phyloP scores from a whole-genome alignment of 139 green algal species.

The Haematococcus lacustris region DNA sequence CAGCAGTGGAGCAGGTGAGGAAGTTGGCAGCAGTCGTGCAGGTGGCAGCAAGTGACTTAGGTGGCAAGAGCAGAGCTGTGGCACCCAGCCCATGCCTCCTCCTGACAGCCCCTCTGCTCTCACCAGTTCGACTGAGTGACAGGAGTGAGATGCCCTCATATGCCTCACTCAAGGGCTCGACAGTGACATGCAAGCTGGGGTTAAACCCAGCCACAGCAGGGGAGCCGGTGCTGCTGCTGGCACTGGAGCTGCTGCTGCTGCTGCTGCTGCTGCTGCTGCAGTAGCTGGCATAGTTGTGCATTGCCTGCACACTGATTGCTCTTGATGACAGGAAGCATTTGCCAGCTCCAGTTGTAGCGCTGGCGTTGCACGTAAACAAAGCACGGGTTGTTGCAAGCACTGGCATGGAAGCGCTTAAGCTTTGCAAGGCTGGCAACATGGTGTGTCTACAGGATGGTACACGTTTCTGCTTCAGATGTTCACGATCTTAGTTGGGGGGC shows the following conservation, averaged over 20 bases:
- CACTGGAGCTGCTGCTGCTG: no score
- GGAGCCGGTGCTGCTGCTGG: not conserved
- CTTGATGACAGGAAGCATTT: no score
- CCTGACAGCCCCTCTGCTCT: not conserved
- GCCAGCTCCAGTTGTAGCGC: no score
- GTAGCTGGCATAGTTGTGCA: not conserved
- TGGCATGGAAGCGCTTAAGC: no score
- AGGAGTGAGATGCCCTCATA: constrained; percentile 63
- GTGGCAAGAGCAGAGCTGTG: no score
- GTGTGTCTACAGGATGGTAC: no score
- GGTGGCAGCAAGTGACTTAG: not conserved
- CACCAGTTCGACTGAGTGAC: constrained; percentile 22
- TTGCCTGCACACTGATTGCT: not conserved
- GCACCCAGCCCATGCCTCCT: not conserved
- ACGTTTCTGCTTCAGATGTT: no score
- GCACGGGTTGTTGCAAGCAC: no score
- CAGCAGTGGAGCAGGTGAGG: not conserved
- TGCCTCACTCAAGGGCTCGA: constrained; percentile 48
- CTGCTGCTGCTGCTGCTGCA: not conserved
- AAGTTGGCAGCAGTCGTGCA: not conserved
- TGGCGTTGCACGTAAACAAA: no score
- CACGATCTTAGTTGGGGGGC: no score
- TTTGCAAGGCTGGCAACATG: no score
- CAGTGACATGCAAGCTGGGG: constrained; percentile 28
- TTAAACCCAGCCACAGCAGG: not conserved